phyloP scores from a whole-genome alignment of 345 rosid species.

The Euphorbia lathyris region DNA sequence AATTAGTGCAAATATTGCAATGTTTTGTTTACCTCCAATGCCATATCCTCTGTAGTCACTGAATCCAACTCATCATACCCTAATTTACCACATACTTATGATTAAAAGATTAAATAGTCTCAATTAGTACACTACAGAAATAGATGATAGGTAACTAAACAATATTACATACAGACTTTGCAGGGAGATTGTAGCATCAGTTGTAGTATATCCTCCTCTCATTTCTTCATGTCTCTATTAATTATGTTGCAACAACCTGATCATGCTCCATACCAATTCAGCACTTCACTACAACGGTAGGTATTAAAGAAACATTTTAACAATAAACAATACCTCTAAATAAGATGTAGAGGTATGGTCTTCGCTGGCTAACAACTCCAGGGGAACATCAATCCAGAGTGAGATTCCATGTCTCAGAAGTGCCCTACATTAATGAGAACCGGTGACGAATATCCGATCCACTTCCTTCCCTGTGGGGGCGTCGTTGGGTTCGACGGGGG shows the following conservation, averaged over 20 bases:
- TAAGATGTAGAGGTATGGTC: conserved; percentile 22
- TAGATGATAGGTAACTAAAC: not conserved
- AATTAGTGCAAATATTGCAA: not conserved
- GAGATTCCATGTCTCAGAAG: conserved; percentile 88
- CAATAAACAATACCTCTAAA: conserved; percentile 20
- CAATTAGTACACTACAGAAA: conserved; percentile 14
- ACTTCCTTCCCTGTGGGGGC: no score
- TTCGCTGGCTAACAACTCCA: conserved; percentile 47
- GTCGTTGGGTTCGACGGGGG: no score
- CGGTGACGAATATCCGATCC: no score
- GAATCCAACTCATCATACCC: conserved; percentile 56
- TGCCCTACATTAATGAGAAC: conserved; percentile 50
- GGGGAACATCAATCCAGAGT: conserved; percentile 82
- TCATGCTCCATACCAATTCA: conserved; percentile 7
- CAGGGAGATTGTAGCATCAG: conserved; percentile 72
- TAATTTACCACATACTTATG: conserved; percentile 57
- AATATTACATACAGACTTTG: conserved; percentile 40
- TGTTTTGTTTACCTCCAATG: conserved; percentile 58
- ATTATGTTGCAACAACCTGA: conserved; percentile 38
- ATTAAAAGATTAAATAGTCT: conserved; percentile 21
- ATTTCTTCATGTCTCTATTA: conserved; percentile 48
- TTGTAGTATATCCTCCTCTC: conserved; percentile 66
- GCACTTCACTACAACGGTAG: not conserved
- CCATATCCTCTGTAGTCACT: conserved; percentile 61
- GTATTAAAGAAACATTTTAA: not conserved